A percentile compares a stretch with the other conserved stretches of the same genome.
phyloP scores from a whole-genome alignment of 768 basidiomycete species.

The Tylopilus plumbeoviolaceoides region DNA sequence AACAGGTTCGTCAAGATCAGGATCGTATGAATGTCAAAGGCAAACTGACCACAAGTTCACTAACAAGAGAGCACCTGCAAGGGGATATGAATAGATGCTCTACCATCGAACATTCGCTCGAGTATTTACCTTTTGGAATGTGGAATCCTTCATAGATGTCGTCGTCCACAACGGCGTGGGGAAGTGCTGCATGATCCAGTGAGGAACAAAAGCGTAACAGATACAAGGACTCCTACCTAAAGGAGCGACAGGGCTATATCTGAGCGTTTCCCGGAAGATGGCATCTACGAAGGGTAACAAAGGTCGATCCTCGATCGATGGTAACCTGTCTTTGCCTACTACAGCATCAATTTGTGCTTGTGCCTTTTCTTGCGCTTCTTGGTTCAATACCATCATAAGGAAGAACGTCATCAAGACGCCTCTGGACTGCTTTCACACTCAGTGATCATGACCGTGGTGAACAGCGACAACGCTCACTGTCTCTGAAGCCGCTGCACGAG shows the following conservation, averaged over 20 bases:
- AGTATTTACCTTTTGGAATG: constrained; percentile 40
- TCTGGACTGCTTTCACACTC: background rate
- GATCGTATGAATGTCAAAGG: background rate
- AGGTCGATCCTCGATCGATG: constrained; percentile 1
- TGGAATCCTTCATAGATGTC: constrained; percentile 41
- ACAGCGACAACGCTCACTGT: background rate
- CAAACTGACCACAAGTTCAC: constrained; percentile 9
- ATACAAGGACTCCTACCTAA: background rate
- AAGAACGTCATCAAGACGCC: constrained; percentile 7
- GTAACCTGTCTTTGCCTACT: constrained; percentile 1
- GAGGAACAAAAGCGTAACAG: no score
- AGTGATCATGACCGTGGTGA: no score
- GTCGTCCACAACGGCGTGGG: constrained; percentile 33
- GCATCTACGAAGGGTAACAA: constrained; percentile 8
- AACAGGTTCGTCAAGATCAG: background rate
- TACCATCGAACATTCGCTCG: no score
- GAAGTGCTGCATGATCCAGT: constrained; percentile 11
- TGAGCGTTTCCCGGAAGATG: constrained; percentile 1
- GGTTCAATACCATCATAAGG: constrained; percentile 11
- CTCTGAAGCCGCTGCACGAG: constrained; percentile 4
- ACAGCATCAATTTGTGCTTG: constrained; percentile 9
- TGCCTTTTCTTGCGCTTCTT: background rate
- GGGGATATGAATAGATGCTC: background rate
- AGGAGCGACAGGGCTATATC: background rate
- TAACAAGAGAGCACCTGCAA: constrained; percentile 4